Percentiles rank a stretch among this genome's conserved stretches.
Conservation (phyloP, 2,329 filamentous ascomycete genomes). For the Lachnellula occidentalis region DNA sequence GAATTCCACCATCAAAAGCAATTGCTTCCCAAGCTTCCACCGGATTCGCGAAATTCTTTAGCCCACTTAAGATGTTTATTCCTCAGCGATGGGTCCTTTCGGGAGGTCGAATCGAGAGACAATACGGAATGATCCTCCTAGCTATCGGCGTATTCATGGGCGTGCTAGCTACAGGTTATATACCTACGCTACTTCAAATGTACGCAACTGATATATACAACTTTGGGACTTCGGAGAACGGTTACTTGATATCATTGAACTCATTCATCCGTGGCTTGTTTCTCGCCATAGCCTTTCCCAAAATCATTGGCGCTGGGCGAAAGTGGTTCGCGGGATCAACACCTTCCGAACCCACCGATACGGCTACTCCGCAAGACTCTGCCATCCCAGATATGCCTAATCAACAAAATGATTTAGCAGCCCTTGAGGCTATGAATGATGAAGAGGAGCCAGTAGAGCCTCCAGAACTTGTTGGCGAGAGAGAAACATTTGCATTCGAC, state of each 20-base stretch:
- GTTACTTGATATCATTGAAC: slow-evolving; percentile 40
- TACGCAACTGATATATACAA: slow-evolving; percentile 40
- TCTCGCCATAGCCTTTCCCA: slow-evolving; percentile 39
- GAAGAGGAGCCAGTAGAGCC: slow-evolving; percentile 12
- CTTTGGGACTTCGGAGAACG: slow-evolving; percentile 41
- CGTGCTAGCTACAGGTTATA: slow-evolving; percentile 64
- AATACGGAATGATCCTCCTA: slow-evolving; percentile 59
- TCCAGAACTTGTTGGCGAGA: slow-evolving; percentile 10
- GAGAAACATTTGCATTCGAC: slow-evolving; percentile 51
- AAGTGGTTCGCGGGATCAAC: slow-evolving; percentile 26
- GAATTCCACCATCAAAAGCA: slow-evolving; percentile 45
- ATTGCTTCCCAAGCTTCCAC: slow-evolving; percentile 22
- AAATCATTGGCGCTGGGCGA: slow-evolving; percentile 38
- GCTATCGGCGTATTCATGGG: slow-evolving; percentile 62
- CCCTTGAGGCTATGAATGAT: slow-evolving; percentile 9
- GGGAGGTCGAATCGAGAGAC: slow-evolving; percentile 46
- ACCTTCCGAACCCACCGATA: not conserved
- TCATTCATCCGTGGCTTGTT: slow-evolving; percentile 39
- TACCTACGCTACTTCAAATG: slow-evolving; percentile 51
- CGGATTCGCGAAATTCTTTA: slow-evolving; percentile 51
- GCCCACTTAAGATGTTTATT: slow-evolving; percentile 55
- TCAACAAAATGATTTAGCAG: slow-evolving; percentile 33
- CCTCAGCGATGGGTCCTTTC: slow-evolving; percentile 49
- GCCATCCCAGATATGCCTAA: slow-evolving; percentile 35
- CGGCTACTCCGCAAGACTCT: slow-evolving; percentile 1